These are phyloP conservation scores for Debaryomycetaceae sp. DNA, from an alignment of 1,139 yeast species.

Conservation along the genomic window DNA sequence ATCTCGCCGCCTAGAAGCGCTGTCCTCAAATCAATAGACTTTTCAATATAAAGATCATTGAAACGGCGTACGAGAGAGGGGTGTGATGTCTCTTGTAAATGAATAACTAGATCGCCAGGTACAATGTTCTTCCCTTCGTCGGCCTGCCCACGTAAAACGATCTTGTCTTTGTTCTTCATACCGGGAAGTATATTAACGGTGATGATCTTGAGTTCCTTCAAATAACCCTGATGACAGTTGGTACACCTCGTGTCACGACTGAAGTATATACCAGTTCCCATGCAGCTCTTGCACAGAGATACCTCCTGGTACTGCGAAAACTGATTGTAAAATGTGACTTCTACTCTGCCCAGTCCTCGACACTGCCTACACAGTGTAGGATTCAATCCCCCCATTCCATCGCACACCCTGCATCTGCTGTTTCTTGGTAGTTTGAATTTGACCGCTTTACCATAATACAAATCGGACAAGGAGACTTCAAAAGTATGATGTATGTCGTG, in stretches of 20 bases:
- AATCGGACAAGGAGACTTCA: conserved; percentile 32
- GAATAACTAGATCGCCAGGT: conserved; percentile 67
- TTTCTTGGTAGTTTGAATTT: conserved; percentile 39
- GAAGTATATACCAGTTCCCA: conserved; percentile 32
- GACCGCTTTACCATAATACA: conserved; percentile 37
- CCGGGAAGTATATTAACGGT: conserved; percentile 54
- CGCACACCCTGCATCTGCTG: conserved; percentile 30
- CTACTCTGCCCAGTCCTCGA: conserved; percentile 36
- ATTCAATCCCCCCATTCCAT: conserved; percentile 38
- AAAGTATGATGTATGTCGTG: conserved; percentile 42
- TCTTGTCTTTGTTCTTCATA: conserved; percentile 45
- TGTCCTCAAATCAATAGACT: conserved; percentile 46
- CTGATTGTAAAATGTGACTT: conserved; percentile 29
- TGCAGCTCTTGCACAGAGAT: conserved; percentile 32
- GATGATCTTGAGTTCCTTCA: conserved; percentile 46
- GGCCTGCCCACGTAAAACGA: conserved; percentile 54
- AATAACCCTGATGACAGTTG: conserved; percentile 32
- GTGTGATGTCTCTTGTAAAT: conserved; percentile 31
- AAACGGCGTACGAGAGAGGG: conserved; percentile 46
- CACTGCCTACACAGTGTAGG: conserved; percentile 33
- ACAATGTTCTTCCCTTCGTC: conserved; percentile 58
- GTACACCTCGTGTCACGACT: conserved; percentile 23
- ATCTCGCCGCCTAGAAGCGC: conserved; percentile 56
- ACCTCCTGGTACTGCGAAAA: conserved; percentile 33
- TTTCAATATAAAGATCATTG: conserved; percentile 44